A percentile compares a stretch with the other conserved stretches of the same genome.
These are phyloP conservation scores for Mortierella sp. DNA, from an alignment of 371 early-diverging fungal genomes.

Conservation along the genomic window DNA sequence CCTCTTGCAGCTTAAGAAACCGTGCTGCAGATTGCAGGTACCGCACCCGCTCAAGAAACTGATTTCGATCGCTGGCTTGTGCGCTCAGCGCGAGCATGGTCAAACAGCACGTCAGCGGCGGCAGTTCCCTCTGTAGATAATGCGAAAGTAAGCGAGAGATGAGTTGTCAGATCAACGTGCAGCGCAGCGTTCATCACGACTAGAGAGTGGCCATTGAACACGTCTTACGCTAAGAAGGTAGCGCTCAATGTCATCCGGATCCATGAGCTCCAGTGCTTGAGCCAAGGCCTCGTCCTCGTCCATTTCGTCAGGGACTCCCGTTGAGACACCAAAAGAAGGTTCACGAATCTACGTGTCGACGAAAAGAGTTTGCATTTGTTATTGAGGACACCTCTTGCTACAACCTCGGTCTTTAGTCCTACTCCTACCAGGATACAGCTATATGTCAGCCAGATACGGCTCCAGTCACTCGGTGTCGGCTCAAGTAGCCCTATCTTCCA, in stretches of 20 bases:
- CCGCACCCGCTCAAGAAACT: conserved; percentile 6
- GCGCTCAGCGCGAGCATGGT: conserved; percentile 25
- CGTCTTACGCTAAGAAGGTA: conserved; percentile 18
- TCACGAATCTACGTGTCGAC: no score
- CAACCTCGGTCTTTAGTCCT: neutral
- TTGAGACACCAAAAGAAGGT: no score
- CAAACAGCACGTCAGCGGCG: conserved; percentile 24
- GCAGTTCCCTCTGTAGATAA: conserved; percentile 17
- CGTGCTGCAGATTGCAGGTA: conserved; percentile 20
- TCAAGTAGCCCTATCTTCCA: conserved; percentile 40
- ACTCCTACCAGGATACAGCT: conserved; percentile 29
- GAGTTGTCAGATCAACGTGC: no score
- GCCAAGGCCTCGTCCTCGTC: no score
- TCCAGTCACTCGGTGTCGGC: conserved; percentile 32
- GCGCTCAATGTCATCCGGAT: conserved; percentile 13
- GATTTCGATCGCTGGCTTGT: conserved; percentile 11
- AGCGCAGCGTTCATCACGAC: no score
- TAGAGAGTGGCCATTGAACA: no score
- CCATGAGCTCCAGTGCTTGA: conserved; percentile 6
- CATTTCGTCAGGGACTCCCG: no score
- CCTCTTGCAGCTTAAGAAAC: conserved; percentile 18
- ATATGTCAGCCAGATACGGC: conserved; percentile 38
- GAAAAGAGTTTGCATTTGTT: no score
- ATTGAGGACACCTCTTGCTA: no score
- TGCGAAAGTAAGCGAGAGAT: no score